A percentile compares a stretch with the other conserved stretches of the same genome.
Conservation (phyloP, 2,329 filamentous ascomycete genomes). For the Arachnomyces sp. region DNA sequence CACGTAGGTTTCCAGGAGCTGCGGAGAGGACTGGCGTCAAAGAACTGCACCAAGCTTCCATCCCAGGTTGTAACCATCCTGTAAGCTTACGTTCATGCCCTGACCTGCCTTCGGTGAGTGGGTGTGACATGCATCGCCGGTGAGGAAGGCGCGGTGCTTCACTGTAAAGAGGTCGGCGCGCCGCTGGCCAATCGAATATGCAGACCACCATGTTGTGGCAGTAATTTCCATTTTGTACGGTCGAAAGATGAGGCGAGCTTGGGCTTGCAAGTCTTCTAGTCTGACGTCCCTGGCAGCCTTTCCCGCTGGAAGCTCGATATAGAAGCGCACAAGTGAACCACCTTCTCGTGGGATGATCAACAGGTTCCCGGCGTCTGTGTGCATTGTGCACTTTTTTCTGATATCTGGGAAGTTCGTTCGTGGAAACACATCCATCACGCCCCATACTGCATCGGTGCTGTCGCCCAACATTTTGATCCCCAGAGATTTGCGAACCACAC, state of each 20-base stretch:
- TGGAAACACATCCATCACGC: slow-evolving; percentile 48
- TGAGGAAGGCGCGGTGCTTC: slow-evolving; percentile 61
- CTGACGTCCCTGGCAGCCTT: slow-evolving; percentile 46
- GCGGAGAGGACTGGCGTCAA: slow-evolving; percentile 34
- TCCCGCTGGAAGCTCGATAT: slow-evolving; percentile 50
- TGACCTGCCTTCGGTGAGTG: slow-evolving; percentile 67
- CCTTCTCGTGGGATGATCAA: slow-evolving; percentile 49
- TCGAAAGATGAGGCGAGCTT: slow-evolving; percentile 46
- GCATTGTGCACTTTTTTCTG: slow-evolving; percentile 43
- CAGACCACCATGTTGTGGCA: slow-evolving; percentile 60
- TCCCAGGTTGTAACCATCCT: slow-evolving; percentile 55
- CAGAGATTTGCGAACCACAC: slow-evolving; percentile 31
- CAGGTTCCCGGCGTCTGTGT: slow-evolving; percentile 39
- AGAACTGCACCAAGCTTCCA: slow-evolving; percentile 52
- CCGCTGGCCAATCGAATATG: slow-evolving; percentile 64
- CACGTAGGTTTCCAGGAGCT: slow-evolving; percentile 47
- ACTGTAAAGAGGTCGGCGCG: slow-evolving; percentile 60
- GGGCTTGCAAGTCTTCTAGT: slow-evolving; percentile 46
- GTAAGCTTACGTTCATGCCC: slow-evolving; percentile 47
- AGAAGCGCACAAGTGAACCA: slow-evolving; percentile 53
- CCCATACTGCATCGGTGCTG: slow-evolving; percentile 51
- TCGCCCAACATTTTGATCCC: slow-evolving; percentile 53
- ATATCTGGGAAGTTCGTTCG: slow-evolving; percentile 45
- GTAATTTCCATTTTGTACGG: slow-evolving; percentile 50
- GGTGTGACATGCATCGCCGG: slow-evolving; percentile 61